phyloP scores from a whole-genome alignment of 768 basidiomycete species.

The Lyophyllum shimeji region DNA sequence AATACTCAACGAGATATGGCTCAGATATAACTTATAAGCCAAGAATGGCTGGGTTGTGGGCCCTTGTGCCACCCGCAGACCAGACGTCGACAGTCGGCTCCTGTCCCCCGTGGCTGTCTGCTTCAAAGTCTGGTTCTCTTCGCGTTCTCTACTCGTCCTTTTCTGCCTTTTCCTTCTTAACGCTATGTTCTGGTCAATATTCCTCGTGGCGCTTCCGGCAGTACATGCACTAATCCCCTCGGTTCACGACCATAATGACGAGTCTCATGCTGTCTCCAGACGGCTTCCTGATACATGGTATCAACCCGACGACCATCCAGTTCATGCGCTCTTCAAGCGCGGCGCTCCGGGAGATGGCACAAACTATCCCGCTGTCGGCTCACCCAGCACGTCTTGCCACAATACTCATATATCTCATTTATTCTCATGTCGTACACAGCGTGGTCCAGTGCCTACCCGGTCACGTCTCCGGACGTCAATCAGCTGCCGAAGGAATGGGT shows the following conservation, averaged over 20 bases:
- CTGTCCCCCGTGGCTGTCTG: neutral
- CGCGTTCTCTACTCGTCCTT: neutral
- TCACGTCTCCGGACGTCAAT: slow-evolving; percentile 42
- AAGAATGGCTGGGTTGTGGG: neutral
- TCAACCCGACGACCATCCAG: slow-evolving; percentile 60
- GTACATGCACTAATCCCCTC: slow-evolving; percentile 20
- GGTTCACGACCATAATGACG: slow-evolving; percentile 26
- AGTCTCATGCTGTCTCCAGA: slow-evolving; percentile 25
- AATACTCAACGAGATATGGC: neutral
- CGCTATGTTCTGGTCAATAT: slow-evolving; percentile 20
- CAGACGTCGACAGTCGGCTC: neutral
- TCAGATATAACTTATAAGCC: neutral
- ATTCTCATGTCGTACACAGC: slow-evolving; percentile 29
- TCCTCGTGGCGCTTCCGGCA: slow-evolving; percentile 25
- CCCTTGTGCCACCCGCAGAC: neutral
- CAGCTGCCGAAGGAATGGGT: slow-evolving; percentile 69
- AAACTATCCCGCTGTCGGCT: slow-evolving; percentile 56
- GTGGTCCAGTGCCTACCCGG: slow-evolving; percentile 66
- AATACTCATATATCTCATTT: neutral
- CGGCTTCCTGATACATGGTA: slow-evolving; percentile 53
- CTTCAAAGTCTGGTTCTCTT: neutral
- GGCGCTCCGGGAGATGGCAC: slow-evolving; percentile 46
- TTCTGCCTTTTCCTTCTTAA: slow-evolving; percentile 13
- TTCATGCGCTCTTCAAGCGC: slow-evolving; percentile 63
- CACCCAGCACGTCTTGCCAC: slow-evolving; percentile 43